Percentiles rank a stretch among this genome's conserved stretches.
phyloP scores from a whole-genome alignment of 129 eudicot genomes.

The Ambrosia artemisiifolia region DNA sequence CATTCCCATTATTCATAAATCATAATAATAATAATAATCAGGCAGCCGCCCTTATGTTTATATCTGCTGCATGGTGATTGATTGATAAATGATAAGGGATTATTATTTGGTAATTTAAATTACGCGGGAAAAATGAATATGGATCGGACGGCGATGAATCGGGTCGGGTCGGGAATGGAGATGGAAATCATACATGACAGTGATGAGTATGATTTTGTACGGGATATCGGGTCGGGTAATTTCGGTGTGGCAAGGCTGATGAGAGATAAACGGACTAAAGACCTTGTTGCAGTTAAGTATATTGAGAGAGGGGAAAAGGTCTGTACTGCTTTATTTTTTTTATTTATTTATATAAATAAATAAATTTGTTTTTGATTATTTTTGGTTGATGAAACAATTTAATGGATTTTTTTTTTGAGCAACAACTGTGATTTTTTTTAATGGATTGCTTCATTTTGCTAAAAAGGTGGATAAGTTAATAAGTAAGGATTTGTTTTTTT shows the following conservation, averaged over 20 bases:
- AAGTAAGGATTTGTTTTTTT: too few species aligned
- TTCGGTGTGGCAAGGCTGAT: slow-evolving; percentile 86
- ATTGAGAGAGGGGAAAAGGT: slow-evolving; percentile 93
- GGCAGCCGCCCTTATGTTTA: slow-evolving; percentile 11
- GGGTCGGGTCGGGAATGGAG: slow-evolving; percentile 39
- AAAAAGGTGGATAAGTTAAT: too few species aligned
- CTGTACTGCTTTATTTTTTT: slow-evolving; percentile 3
- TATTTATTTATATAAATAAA: too few species aligned
- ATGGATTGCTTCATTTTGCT: background rate
- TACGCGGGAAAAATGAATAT: slow-evolving; percentile 28
- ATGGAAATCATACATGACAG: slow-evolving; percentile 85
- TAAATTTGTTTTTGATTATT: background rate
- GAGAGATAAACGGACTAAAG: slow-evolving; percentile 74
- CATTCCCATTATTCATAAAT: slow-evolving; percentile 6
- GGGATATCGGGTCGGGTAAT: slow-evolving; percentile 86
- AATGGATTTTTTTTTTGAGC: too few species aligned
- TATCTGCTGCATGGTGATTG: slow-evolving; percentile 20
- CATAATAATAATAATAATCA: too few species aligned
- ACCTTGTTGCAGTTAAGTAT: slow-evolving; percentile 86
- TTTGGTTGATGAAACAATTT: background rate
- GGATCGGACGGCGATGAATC: slow-evolving; percentile 46
- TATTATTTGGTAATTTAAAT: too few species aligned
- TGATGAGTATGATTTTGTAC: slow-evolving; percentile 69
- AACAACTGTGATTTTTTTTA: too few species aligned
- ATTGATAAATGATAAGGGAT: background rate